These are phyloP conservation scores for Sclerotinia borealis DNA, from an alignment of 2,329 filamentous ascomycete genomes.

Conservation along the genomic window DNA sequence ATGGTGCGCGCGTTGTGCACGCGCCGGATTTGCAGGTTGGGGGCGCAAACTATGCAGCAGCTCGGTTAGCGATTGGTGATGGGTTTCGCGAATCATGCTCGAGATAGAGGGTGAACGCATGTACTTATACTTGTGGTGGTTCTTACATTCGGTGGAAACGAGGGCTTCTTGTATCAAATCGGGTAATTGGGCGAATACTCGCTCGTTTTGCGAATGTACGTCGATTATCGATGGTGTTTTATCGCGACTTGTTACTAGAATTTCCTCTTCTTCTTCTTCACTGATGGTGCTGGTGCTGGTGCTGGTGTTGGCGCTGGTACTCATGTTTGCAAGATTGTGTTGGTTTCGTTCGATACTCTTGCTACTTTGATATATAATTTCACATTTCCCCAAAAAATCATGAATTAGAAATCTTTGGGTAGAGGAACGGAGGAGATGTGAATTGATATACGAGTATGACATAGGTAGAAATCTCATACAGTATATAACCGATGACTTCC, in stretches of 20 bases:
- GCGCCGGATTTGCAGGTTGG: conserved; percentile 22
- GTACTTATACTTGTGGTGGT: too few relatives aligned
- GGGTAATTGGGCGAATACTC: conserved; percentile 24
- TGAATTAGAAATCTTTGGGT: too few relatives aligned
- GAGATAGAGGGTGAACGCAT: too few relatives aligned
- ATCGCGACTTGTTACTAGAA: conserved; percentile 25
- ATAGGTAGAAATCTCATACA: too few relatives aligned
- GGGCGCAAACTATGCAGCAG: conserved; percentile 25
- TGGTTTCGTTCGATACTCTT: background rate
- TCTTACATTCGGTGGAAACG: conserved; percentile 27
- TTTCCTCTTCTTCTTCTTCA: too few relatives aligned
- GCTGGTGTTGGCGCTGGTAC: background rate
- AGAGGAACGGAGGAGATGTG: too few relatives aligned
- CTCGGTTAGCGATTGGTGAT: too few relatives aligned
- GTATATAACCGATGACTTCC: too few relatives aligned
- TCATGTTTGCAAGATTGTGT: background rate
- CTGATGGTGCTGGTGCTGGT: too few relatives aligned
- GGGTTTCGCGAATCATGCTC: too few relatives aligned
- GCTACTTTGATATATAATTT: background rate
- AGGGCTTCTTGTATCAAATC: conserved; percentile 29
- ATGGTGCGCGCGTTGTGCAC: conserved; percentile 18
- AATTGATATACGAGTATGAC: too few relatives aligned
- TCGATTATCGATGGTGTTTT: conserved; percentile 26
- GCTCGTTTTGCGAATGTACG: conserved; percentile 24
- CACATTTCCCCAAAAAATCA: too few relatives aligned